Evolutionary conservation across 805 yeast species (phyloP), one percentile per base, ranked within the genome.

Genomic region (Blastobotrys muscicola): DNA sequence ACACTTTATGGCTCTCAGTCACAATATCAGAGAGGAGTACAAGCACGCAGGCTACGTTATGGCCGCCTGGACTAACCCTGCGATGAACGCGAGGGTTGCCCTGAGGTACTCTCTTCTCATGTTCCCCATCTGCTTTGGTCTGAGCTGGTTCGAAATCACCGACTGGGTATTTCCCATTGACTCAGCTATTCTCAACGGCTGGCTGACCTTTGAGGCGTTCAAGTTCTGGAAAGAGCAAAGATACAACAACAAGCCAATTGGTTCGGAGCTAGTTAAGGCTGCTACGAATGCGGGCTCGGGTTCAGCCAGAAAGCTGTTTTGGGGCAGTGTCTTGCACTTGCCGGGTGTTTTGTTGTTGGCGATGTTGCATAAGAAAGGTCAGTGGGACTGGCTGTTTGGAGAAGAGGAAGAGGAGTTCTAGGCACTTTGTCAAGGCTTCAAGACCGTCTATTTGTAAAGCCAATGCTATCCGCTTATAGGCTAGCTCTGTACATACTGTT

Each of bases 31-130:
- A 40, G 80, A 79, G 44, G 97, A 92, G 58, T 92, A 92, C 60
- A 80, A 82, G 54, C 70, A 72, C 39, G 98, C 98, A 0, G 98
- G 98, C 0, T 92, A 92, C 62, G 87, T 86, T n/a, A 92, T 92
- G 98, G 75, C 97, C 0, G 94, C 95, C 0, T 89, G 84, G 67
- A 89, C 80, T 49, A 85, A 90, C 56, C 98, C 99, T 2, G 76
- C 75, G 45, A 67, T 92, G 41, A 92, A 92, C 59, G 97, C 97
- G 0, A 70, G 98, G 40, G 98, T 92, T 1, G 89, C 96, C 1
- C 70, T 92, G 41, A 69, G 98, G 38, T 90, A 92, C 58, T 82
- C 97, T 0, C 50, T 90, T n/a, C 67, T 84, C 46, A 87, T 92
- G 96, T 84, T 92, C 64, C 97, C 97, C 2, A 67, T 92, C 33